Conservation (phyloP, 495 filamentous ascomycete species). For the Neurospora sp. region DNA sequence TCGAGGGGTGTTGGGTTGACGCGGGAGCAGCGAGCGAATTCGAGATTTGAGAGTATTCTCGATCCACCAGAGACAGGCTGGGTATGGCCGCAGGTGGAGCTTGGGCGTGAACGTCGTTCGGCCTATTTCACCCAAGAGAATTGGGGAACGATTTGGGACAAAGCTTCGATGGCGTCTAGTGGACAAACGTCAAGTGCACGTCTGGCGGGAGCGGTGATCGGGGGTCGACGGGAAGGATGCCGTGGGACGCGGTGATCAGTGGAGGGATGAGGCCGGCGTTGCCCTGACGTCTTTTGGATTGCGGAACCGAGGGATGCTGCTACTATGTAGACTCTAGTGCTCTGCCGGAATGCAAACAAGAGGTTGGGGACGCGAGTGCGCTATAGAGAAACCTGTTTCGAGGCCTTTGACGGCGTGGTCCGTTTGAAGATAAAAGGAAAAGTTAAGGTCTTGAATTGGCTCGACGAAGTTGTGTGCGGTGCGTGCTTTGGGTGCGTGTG, state of each 20-base stretch:
- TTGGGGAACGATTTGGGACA: not conserved
- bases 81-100: not conserved
- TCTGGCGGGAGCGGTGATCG: not conserved
- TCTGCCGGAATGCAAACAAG: not conserved
- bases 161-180: not conserved
- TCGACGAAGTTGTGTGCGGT: not conserved
- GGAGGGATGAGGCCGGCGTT: not conserved
- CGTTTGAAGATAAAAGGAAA: not conserved
- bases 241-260: not conserved
- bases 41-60: not conserved
- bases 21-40: not conserved
- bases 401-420: not conserved
- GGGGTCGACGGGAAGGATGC: not conserved
- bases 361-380: not conserved
- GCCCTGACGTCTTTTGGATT: not conserved
- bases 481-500: not conserved
- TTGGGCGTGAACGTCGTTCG: not conserved
- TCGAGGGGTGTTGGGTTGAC: not conserved
- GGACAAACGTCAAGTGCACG: not conserved
- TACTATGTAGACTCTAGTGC: not conserved
- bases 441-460: not conserved
- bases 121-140: not conserved
- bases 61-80: not conserved
- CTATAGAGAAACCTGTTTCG: not conserved
- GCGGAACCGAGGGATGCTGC: not conserved